phyloP scores from a whole-genome alignment of 75 land plant genomes.

The Pinus albicaulis region DNA sequence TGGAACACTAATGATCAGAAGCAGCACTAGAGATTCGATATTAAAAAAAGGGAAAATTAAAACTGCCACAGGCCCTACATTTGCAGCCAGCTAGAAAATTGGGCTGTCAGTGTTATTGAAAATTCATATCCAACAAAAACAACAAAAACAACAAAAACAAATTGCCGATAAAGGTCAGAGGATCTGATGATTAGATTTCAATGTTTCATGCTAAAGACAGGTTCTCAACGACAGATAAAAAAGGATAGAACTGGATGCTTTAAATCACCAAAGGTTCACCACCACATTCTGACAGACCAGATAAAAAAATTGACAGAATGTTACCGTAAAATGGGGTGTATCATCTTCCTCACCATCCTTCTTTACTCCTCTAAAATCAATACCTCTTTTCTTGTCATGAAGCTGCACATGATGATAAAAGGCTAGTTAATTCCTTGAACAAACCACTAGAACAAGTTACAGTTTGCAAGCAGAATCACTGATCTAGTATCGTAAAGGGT shows the following conservation, averaged over 20 bases:
- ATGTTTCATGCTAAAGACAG: background rate
- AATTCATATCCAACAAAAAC: background rate
- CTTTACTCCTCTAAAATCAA: constrained; percentile 69
- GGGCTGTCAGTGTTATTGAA: background rate
- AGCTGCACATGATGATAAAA: constrained; percentile 35
- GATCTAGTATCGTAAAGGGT: background rate
- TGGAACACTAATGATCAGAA: background rate
- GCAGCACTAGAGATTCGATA: background rate
- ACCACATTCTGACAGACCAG: background rate
- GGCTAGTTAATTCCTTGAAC: background rate
- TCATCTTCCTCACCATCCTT: constrained; percentile 82
- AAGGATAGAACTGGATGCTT: too few relatives aligned
- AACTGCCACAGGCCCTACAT: background rate
- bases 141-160: too few relatives aligned
- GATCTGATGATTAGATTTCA: background rate
- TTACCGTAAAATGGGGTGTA: constrained; percentile 59
- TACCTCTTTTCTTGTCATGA: constrained; percentile 64
- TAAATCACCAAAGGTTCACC: too few relatives aligned
- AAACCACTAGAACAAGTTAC: background rate
- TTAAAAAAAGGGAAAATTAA: background rate
- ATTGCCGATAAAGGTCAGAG: background rate
- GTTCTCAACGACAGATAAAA: background rate
- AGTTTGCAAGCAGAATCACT: background rate
- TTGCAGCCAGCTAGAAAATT: background rate
- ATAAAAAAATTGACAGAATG: background rate